These are phyloP conservation scores for Sclerotinia glacialis DNA, from an alignment of 2,329 filamentous ascomycete genomes.

Conservation along the genomic window DNA sequence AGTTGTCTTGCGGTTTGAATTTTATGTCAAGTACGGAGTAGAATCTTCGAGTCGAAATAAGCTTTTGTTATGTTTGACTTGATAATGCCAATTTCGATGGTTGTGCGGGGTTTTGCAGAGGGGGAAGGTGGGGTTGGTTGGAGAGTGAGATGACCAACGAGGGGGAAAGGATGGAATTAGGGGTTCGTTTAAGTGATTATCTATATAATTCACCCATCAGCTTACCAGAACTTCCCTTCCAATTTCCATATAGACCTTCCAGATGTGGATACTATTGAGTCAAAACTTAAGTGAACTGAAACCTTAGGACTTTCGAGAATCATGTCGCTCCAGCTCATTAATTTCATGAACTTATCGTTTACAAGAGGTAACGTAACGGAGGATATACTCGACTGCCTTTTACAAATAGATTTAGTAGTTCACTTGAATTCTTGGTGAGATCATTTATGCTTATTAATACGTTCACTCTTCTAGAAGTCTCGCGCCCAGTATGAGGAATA, in stretches of 20 bases:
- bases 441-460: background rate
- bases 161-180: background rate
- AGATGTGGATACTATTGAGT: background rate
- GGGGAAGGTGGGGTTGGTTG: background rate
- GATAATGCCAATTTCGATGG: too few relatives aligned
- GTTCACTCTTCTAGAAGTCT: background rate
- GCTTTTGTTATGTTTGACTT: background rate
- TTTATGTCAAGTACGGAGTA: background rate
- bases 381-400: background rate
- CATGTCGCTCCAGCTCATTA: too few relatives aligned
- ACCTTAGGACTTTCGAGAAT: too few relatives aligned
- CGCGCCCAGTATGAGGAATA: background rate
- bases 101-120: background rate
- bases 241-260: too few relatives aligned
- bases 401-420: background rate
- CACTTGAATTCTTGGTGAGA: background rate
- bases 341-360: too few relatives aligned
- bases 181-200: background rate
- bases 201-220: background rate
- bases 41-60: background rate
- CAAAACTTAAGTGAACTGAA: background rate
- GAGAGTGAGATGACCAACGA: background rate
- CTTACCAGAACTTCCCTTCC: background rate
- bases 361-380: background rate
- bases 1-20: background rate